Percentiles rank a stretch among this genome's conserved stretches.
These are phyloP conservation scores for Venturia oleaginea DNA, from an alignment of 2,329 filamentous ascomycete genomes.

Conservation along the genomic window DNA sequence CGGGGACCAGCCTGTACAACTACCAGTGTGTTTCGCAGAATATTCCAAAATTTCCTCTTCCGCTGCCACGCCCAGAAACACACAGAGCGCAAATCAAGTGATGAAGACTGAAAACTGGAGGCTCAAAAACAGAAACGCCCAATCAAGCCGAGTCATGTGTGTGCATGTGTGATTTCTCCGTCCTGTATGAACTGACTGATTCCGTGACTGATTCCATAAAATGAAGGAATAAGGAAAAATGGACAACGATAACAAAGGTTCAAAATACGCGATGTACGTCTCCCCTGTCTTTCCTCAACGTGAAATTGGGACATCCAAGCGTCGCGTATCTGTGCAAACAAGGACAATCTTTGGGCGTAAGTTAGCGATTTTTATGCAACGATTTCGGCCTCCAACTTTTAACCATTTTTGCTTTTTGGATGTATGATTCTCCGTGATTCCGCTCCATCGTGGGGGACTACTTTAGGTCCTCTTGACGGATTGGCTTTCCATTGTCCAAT, in stretches of 20 bases:
- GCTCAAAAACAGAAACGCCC: constrained; percentile 5
- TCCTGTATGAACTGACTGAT: not conserved
- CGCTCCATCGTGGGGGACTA: not conserved
- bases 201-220: constrained; percentile 1
- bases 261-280: not conserved
- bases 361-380: not conserved
- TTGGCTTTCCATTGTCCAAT: not conserved
- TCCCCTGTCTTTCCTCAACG: not conserved
- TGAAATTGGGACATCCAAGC: not conserved
- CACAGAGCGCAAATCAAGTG: not conserved
- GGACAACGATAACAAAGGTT: not conserved
- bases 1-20: not conserved
- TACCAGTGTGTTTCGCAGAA: not conserved
- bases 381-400: not conserved
- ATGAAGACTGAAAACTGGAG: not conserved
- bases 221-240: not conserved
- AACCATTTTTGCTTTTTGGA: not conserved
- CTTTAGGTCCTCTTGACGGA: not conserved
- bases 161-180: not conserved
- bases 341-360: not conserved
- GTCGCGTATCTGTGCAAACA: not conserved
- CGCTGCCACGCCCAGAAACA: not conserved
- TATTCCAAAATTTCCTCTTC: constrained; percentile 1
- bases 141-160: not conserved
- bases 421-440: not conserved